Base-by-base conservation (phyloP, 768 basidiomycete species). In the Auriscalpium microsporum region DNA sequence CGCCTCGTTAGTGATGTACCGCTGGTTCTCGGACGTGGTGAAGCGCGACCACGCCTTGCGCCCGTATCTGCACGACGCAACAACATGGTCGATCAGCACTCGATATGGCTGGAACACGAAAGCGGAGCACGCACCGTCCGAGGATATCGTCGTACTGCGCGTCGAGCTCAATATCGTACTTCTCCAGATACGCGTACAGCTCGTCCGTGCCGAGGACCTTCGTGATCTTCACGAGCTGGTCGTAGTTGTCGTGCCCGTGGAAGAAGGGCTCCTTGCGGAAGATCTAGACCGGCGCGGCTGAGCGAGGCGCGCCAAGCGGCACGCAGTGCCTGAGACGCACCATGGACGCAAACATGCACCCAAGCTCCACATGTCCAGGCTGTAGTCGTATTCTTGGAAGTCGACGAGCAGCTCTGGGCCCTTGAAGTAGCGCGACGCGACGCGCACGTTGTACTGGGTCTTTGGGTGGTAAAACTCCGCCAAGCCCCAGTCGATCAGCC, bases 201-300 rank as follows among this genome's bases (percentile, higher is more conserved):
- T 95, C 95, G 62, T 97, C 95, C 5, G 95, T 98, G 46, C 95
- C 95, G 57, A 98, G 78, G 50, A 98, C 94, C 75, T 97, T 98
- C 53, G 93, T 86, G 61, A 98, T 98, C 75, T 96, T 98, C 67
- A 95, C 94, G 56, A 98, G 75, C 68, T 97, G 95, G 72, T 98
- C 95, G 65, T 95, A 95, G 72, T 98, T 98, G 72, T 98, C 94
- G 67, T 96, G 94, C 14, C 95, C 95, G 65, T 98, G 95, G 82
- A 98, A 98, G 76, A 97, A 96, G 21, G 95, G 95, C 69, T 97
- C 95, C 70, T 97, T 97, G 63, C 95, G 84, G 82, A 98, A 97
- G 65, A 98, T 97, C 94, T 97, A 61, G 28, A 19, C 52, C 53
- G 34, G 44, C 45, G 23, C 54, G 37, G 35, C 42, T 56, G 40